These are phyloP conservation scores for Hygrocybe punicea DNA, from an alignment of 768 basidiomycete species.

Conservation along the genomic window DNA sequence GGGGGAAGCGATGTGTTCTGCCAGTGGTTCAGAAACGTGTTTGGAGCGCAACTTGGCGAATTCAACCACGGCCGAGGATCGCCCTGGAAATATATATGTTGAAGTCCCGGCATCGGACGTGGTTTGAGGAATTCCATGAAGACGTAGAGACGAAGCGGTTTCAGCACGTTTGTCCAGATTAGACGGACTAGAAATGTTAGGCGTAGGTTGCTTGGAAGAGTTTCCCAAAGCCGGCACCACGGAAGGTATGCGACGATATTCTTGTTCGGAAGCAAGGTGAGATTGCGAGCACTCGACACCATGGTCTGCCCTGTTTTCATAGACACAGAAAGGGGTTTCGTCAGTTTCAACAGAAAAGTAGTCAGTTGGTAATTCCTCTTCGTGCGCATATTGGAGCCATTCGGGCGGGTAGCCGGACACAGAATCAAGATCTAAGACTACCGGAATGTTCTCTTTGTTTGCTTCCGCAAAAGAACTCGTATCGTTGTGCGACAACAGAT, in stretches of 20 bases:
- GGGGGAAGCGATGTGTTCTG: not conserved
- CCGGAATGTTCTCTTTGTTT: not conserved
- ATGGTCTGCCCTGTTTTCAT: no score
- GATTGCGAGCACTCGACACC: no score
- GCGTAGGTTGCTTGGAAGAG: not conserved
- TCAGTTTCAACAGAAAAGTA: no score
- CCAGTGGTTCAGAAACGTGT: not conserved
- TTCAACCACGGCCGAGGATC: constrained; percentile 32
- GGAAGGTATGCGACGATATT: not conserved
- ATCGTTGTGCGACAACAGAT: not conserved
- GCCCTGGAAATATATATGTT: constrained; percentile 25
- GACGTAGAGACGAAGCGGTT: no score
- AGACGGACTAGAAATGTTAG: no score
- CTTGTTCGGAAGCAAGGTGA: no score
- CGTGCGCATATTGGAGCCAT: no score
- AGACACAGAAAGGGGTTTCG: no score
- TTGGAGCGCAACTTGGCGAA: constrained; percentile 21
- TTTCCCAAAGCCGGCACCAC: not conserved
- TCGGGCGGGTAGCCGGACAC: no score
- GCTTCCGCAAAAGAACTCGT: not conserved
- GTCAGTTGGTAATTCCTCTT: no score
- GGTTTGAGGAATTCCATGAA: no score
- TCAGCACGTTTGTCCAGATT: no score
- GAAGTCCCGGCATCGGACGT: not conserved
- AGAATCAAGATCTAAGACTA: not conserved